Conservation (phyloP, 768 basidiomycete genomes). For the Xerocomellus dryophilus region DNA sequence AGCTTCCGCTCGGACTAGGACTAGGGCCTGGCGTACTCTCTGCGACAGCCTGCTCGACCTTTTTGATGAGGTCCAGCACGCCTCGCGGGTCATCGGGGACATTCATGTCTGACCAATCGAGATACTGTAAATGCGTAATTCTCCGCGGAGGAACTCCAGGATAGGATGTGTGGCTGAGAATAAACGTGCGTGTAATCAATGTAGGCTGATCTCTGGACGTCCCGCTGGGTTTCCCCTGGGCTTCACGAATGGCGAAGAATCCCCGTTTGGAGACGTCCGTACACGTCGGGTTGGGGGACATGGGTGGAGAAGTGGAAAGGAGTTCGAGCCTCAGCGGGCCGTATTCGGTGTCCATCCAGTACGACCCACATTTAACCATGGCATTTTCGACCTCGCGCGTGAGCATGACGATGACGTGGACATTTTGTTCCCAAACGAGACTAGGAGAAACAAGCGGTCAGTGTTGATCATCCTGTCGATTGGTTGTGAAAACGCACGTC, state of each 20-base stretch:
- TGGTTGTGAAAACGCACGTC: conserved; percentile 60
- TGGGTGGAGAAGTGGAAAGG: conserved; percentile 42
- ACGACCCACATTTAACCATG: conserved; percentile 85
- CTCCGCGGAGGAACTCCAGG: conserved; percentile 59
- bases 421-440: conserved; percentile 91
- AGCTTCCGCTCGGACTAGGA: conserved; percentile 18
- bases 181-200: conserved; percentile 61
- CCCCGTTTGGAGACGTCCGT: conserved; percentile 21
- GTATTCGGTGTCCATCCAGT: conserved; percentile 73
- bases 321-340: conserved; percentile 67
- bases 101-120: conserved; percentile 96
- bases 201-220: conserved; percentile 18
- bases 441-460: conserved; percentile 36
- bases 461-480: not conserved
- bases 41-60: conserved; percentile 45
- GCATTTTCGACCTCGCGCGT: conserved; percentile 89
- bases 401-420: conserved; percentile 95
- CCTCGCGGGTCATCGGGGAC: conserved; percentile 83
- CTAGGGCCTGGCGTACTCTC: conserved; percentile 32
- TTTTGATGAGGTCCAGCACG: conserved; percentile 68
- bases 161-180: conserved; percentile 59
- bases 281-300: conserved; percentile 35
- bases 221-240: conserved; percentile 6
- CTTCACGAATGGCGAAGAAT: conserved; percentile 39
- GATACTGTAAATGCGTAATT: conserved; percentile 86